Percentiles rank a stretch among this genome's conserved stretches.
Evolutionary conservation across 2,329 filamentous ascomycete genomes (phyloP).

Genomic region (Hypoxylon sp.): DNA sequence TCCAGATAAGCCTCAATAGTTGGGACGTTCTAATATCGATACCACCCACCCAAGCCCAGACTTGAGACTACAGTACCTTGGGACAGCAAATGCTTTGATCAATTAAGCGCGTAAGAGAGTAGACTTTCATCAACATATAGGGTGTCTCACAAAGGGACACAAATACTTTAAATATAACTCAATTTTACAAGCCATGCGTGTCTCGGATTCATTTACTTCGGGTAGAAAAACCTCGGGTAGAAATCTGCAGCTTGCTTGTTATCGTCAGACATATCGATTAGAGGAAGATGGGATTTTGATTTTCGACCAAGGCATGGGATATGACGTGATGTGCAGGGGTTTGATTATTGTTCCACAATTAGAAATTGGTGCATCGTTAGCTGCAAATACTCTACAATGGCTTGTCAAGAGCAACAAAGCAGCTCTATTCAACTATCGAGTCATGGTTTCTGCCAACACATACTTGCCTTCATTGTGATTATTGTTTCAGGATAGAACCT

Average conservation of each 20-base stretch:
- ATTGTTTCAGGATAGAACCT: background rate
- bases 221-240: no score
- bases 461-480: no score
- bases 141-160: background rate
- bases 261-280: conserved; percentile 25
- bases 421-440: conserved; percentile 10
- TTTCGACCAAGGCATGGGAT: conserved; percentile 29
- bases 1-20: conserved; percentile 22
- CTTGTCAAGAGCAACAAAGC: background rate
- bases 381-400: conserved; percentile 24
- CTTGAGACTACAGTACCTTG: background rate
- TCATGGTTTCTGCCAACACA: background rate
- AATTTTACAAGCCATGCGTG: conserved; percentile 5
- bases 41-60: conserved; percentile 8
- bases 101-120: background rate
- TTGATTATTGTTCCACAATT: conserved; percentile 35
- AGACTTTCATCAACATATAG: background rate
- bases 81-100: conserved; percentile 3
- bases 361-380: conserved; percentile 30
- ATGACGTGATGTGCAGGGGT: conserved; percentile 41
- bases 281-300: conserved; percentile 29
- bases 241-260: conserved; percentile 10
- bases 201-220: background rate
- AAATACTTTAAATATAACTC: conserved; percentile 4
- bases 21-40: conserved; percentile 15